Base-by-base conservation (phyloP, 2,329 filamentous ascomycete species). In the Arthroderma sp. region DNA sequence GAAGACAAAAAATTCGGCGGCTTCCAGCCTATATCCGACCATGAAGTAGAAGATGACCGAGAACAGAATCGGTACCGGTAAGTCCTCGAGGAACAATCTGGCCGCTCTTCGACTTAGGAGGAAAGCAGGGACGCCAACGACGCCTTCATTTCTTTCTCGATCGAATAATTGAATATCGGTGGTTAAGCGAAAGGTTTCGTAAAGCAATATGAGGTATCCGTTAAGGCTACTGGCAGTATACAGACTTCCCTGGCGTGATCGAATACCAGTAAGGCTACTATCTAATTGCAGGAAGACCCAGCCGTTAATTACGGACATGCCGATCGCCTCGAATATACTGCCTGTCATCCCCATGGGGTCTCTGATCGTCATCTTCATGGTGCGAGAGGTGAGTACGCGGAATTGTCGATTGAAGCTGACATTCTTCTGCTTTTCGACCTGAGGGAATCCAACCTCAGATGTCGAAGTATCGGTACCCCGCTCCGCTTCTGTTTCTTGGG, bases 121-220 rank as follows among this genome's bases (percentile, higher is more conserved):
- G 49, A 83, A 88, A 0, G 80, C 78, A 0, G 82, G 61, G 2
- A 83, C 75, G 30, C 76, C 74, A 11, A 85, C 80, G 15, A 84
- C 82, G 3, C 80, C 78, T 58, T 88, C 83, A 30, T 77, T 78
- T 30, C 77, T 73, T 55, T 88, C 83, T 44, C 83, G 77, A 54
- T 89, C 83, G 54, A 86, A 89, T 0, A 83, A 70, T 28, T 77
- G 75, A 9, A 88, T 84, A 50, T 88, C 83, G 41, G 82, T 73
- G 0, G 80, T 84, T 47, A 88, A 64, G 4, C 84, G 77, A 53
- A 85, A 88, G 0, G 77, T 79, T 59, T 88, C 84, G 49, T 84
- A 87, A 8, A 86, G 68, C 7, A 88, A 68, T 41, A 86, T 80
- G 3, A 88, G 69, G 55, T 88, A 88, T 1, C 82, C 82, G 55